Evolutionary conservation across 2,329 filamentous ascomycete species (phyloP).

Genomic region (Orbilia brochopaga): DNA sequence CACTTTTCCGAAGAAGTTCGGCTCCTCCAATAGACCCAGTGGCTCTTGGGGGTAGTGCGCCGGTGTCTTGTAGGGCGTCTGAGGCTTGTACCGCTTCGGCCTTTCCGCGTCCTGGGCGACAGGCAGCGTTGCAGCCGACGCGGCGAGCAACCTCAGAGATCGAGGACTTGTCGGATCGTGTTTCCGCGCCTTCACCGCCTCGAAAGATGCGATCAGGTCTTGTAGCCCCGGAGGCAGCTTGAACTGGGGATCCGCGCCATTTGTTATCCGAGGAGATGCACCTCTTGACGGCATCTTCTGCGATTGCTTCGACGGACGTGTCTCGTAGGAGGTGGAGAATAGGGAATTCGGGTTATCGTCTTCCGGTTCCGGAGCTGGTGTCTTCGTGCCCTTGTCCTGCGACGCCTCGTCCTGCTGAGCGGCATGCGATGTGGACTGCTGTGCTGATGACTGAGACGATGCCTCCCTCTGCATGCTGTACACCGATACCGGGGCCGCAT

Average conservation of each 20-base stretch:
- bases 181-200: slow-evolving; percentile 74
- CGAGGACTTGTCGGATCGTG: slow-evolving; percentile 63
- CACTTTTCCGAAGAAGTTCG: slow-evolving; percentile 79
- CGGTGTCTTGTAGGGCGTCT: slow-evolving; percentile 77
- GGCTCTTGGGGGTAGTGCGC: slow-evolving; percentile 91
- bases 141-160: slow-evolving; percentile 72
- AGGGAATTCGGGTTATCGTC: slow-evolving; percentile 46
- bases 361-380: slow-evolving; percentile 17
- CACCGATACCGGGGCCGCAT: slow-evolving; percentile 46
- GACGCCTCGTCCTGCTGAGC: slow-evolving; percentile 32
- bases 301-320: slow-evolving; percentile 39
- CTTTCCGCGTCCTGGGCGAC: slow-evolving; percentile 80
- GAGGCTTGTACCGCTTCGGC: slow-evolving; percentile 81
- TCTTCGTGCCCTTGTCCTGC: slow-evolving; percentile 35
- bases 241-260: slow-evolving; percentile 61
- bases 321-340: slow-evolving; percentile 49
- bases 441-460: slow-evolving; percentile 46
- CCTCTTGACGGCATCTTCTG: slow-evolving; percentile 37
- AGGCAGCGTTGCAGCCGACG: slow-evolving; percentile 75
- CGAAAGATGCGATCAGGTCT: slow-evolving; percentile 89
- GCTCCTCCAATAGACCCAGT: slow-evolving; percentile 89
- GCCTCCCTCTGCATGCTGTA: slow-evolving; percentile 48
- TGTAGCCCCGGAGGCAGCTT: slow-evolving; percentile 87
- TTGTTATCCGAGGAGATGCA: slow-evolving; percentile 36
- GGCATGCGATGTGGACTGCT: slow-evolving; percentile 33